Conservation (phyloP, 306 rosid species). For the Cucumis sativus region DNA sequence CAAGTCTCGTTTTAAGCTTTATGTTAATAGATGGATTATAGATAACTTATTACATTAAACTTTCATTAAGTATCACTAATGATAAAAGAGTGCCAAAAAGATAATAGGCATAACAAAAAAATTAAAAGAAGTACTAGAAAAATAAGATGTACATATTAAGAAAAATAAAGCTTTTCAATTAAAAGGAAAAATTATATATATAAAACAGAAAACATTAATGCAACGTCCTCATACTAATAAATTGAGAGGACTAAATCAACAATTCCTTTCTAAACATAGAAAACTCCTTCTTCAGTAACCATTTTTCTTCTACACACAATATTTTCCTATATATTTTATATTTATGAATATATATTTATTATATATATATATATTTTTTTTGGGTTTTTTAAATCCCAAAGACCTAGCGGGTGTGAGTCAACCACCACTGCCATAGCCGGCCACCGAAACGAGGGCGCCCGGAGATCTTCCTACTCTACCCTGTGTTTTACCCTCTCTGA, state of each 20-base stretch:
- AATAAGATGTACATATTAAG: neutral
- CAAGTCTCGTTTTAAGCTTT: no score
- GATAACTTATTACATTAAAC: neutral
- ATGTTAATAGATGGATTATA: neutral
- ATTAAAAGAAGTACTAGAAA: neutral
- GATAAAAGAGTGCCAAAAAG: neutral
- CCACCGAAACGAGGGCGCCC: neutral
- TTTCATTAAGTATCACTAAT: neutral
- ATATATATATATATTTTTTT: neutral
- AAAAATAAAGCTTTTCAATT: neutral
- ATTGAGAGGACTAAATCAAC: neutral
- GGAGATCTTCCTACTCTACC: constrained; percentile 5
- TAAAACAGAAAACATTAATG: neutral
- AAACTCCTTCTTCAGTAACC: neutral
- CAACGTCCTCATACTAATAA: neutral
- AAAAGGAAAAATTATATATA: neutral
- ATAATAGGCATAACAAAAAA: neutral
- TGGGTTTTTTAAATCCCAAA: neutral
- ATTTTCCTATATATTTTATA: neutral
- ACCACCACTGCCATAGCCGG: constrained; percentile 15
- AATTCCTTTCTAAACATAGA: neutral
- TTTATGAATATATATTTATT: no score
- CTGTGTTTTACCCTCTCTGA: neutral
- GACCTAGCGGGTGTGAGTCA: constrained; percentile 14
- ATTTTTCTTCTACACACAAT: neutral